A percentile compares a stretch with the other conserved stretches of the same genome.
These are phyloP conservation scores for Xylaria castorea DNA, from an alignment of 495 filamentous ascomycete genomes.

Conservation along the genomic window DNA sequence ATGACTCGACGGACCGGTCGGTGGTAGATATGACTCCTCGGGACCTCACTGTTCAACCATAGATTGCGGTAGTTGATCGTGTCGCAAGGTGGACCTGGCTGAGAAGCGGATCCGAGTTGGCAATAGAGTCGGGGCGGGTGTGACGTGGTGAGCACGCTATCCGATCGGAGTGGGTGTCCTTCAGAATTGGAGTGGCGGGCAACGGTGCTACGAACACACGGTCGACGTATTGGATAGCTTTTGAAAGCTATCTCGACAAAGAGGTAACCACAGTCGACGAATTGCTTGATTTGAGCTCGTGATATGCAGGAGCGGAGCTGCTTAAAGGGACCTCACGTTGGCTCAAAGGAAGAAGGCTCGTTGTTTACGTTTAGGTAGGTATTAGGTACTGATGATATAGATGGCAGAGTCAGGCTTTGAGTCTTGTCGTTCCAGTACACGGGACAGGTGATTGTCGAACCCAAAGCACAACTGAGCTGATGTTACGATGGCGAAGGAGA, in stretches of 20 bases:
- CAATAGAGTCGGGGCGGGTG: slow-evolving; percentile 33
- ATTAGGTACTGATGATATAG: slow-evolving; percentile 39
- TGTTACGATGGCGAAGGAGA: slow-evolving; percentile 28
- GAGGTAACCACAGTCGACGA: slow-evolving; percentile 24
- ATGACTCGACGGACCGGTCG: slow-evolving; percentile 32
- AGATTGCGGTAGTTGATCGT: slow-evolving; percentile 29
- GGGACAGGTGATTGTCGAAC: slow-evolving; percentile 27
- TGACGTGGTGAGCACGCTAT: slow-evolving; percentile 55
- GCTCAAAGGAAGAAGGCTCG: slow-evolving; percentile 41
- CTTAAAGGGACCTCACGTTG: slow-evolving; percentile 39
- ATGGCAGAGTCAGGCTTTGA: slow-evolving; percentile 33
- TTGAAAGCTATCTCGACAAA: slow-evolving; percentile 36
- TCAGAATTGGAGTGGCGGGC: slow-evolving; percentile 34
- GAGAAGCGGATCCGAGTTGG: slow-evolving; percentile 35
- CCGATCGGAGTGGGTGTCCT: slow-evolving; percentile 50
- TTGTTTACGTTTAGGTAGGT: slow-evolving; percentile 35
- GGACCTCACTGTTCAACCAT: slow-evolving; percentile 31
- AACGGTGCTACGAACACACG: slow-evolving; percentile 31
- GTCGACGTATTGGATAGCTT: slow-evolving; percentile 39
- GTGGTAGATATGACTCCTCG: slow-evolving; percentile 38
- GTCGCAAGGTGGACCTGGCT: slow-evolving; percentile 35
- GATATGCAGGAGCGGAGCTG: slow-evolving; percentile 32
- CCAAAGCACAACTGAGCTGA: slow-evolving; percentile 38
- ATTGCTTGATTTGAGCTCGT: slow-evolving; percentile 33
- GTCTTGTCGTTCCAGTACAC: slow-evolving; percentile 31